Conservation (phyloP, 805 yeast species). For the Saccharomyces paradoxus region DNA sequence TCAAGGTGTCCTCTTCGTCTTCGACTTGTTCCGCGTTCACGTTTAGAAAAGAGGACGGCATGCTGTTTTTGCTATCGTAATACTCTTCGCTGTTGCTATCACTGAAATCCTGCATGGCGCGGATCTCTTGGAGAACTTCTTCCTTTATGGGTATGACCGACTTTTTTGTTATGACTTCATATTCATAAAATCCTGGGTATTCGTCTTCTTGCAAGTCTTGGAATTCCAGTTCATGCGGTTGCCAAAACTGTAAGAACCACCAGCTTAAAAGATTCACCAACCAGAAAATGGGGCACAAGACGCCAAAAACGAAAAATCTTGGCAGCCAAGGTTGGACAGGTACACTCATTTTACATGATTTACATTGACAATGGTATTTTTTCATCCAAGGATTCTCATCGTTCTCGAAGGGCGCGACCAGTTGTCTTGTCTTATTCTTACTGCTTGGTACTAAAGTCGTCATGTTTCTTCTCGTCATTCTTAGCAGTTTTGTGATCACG, state of each 20-base stretch:
- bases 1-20: not conserved
- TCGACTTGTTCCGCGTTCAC: not conserved
- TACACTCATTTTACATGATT: slow-evolving; percentile 12
- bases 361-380: slow-evolving; percentile 17
- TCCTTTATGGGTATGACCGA: not conserved
- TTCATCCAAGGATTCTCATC: slow-evolving; percentile 1
- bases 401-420: slow-evolving; percentile 14
- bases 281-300: slow-evolving; percentile 21
- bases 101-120: slow-evolving; percentile 3
- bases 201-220: slow-evolving; percentile 17
- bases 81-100: not conserved
- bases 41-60: not conserved
- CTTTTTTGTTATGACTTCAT: slow-evolving; percentile 6
- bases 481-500: not conserved
- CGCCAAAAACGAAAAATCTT: slow-evolving; percentile 17
- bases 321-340: slow-evolving; percentile 3
- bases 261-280: slow-evolving; percentile 11
- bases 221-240: slow-evolving; percentile 19
- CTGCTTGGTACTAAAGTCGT: not conserved
- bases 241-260: slow-evolving; percentile 14
- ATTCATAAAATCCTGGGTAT: slow-evolving; percentile 25
- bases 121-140: slow-evolving; percentile 3
- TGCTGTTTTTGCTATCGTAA: not conserved
- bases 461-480: not conserved
- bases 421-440: slow-evolving; percentile 1